Conservation (phyloP, 129 eudicot species). For the Tanacetum coccineum region DNA sequence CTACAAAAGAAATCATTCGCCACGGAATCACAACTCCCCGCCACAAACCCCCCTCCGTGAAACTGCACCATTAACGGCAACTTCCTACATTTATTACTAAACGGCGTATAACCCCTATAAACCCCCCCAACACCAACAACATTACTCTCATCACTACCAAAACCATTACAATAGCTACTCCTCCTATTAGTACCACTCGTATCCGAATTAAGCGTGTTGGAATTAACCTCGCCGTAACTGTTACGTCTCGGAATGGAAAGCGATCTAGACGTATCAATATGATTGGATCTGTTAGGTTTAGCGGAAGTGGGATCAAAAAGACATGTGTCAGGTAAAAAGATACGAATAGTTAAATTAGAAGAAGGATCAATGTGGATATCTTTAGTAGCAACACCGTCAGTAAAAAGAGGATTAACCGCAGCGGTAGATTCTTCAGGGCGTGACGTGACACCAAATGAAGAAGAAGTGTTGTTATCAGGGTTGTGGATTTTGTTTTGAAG, state of each 20-base stretch:
- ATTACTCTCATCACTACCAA: constrained; percentile 41
- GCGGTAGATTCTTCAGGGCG: constrained; percentile 81
- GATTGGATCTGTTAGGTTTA: constrained; percentile 30
- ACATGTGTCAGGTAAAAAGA: constrained; percentile 84
- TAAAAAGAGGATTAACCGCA: constrained; percentile 65
- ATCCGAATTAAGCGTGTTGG: too few relatives aligned
- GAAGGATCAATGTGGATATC: constrained; percentile 87
- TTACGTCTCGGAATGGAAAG: constrained; percentile 37
- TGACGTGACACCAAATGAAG: constrained; percentile 72
- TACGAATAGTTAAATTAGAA: constrained; percentile 65
- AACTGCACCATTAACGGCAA: constrained; percentile 87
- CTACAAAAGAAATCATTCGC: constrained; percentile 85
- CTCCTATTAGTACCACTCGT: constrained; percentile 32
- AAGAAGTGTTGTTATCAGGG: constrained; percentile 18
- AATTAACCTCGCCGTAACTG: constrained; percentile 43
- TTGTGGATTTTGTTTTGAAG: constrained; percentile 67
- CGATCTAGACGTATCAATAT: too few relatives aligned
- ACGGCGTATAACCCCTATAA: constrained; percentile 78
- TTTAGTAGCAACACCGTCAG: constrained; percentile 91
- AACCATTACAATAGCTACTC: constrained; percentile 53
- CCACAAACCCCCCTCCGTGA: constrained; percentile 94
- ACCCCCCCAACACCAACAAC: constrained; percentile 20
- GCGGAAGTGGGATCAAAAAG: constrained; percentile 34
- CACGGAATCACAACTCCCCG: constrained; percentile 82
- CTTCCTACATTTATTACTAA: constrained; percentile 39